Conservation (phyloP, 345 rosid species). For the Pugionium cornutum region DNA sequence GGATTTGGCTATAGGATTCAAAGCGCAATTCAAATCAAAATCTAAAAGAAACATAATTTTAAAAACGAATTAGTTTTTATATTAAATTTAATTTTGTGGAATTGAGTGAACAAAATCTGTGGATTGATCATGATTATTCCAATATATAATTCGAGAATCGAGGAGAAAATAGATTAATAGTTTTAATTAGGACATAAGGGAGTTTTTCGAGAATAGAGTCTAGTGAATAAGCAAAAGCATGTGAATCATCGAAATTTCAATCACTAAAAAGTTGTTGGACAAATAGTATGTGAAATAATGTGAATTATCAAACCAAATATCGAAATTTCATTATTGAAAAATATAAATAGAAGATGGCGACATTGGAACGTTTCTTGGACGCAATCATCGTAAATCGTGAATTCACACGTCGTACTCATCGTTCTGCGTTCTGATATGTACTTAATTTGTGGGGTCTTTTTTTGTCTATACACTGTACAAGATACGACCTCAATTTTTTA, state of each 20-base stretch:
- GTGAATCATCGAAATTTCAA: constrained; percentile 8
- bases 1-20: too few relatives aligned
- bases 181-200: background rate
- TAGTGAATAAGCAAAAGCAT: constrained; percentile 26
- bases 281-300: too few relatives aligned
- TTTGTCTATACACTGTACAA: constrained; percentile 36
- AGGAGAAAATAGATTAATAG: background rate
- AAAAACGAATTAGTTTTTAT: too few relatives aligned
- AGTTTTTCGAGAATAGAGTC: background rate
- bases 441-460: background rate
- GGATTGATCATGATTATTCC: too few relatives aligned
- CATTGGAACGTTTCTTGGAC: constrained; percentile 34
- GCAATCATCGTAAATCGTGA: constrained; percentile 33
- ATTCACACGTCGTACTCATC: constrained; percentile 35
- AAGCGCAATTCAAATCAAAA: too few relatives aligned
- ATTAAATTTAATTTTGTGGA: too few relatives aligned
- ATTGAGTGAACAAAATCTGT: too few relatives aligned
- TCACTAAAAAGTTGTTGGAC: too few relatives aligned
- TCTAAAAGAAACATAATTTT: too few relatives aligned
- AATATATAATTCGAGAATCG: background rate
- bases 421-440: constrained; percentile 30
- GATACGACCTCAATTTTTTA: constrained; percentile 35
- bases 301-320: background rate
- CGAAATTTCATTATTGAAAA: constrained; percentile 11
- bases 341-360: constrained; percentile 17